Conservation (phyloP, 257 asterid genomes). For the Solanum rostratum region DNA sequence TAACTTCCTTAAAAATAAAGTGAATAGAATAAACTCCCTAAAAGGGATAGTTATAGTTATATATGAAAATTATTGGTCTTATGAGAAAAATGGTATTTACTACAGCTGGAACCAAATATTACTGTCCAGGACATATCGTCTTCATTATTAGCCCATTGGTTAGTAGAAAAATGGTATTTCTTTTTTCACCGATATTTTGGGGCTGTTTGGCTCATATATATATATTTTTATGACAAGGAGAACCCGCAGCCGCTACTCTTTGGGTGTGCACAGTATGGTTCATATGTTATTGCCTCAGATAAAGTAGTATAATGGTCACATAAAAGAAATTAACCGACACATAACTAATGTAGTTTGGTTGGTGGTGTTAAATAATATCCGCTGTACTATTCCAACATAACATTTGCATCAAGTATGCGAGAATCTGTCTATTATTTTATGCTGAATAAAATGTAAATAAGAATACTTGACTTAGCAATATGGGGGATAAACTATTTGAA, state of each 20-base stretch:
- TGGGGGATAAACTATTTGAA: background rate
- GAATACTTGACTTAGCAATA: background rate
- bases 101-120: background rate
- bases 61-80: background rate
- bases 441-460: background rate
- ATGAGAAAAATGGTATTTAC: background rate
- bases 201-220: too few relatives aligned
- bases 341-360: background rate
- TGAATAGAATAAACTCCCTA: background rate
- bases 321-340: background rate
- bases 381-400: background rate
- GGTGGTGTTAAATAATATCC: background rate
- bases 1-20: background rate
- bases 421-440: background rate
- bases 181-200: background rate
- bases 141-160: background rate
- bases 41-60: background rate
- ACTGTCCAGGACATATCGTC: background rate
- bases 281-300: background rate
- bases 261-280: too few relatives aligned
- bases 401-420: background rate
- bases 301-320: background rate
- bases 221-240: too few relatives aligned
- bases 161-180: background rate
- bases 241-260: too few relatives aligned